Conservation (phyloP, 345 rosid genomes). For the Hibiscus tridactylites region DNA sequence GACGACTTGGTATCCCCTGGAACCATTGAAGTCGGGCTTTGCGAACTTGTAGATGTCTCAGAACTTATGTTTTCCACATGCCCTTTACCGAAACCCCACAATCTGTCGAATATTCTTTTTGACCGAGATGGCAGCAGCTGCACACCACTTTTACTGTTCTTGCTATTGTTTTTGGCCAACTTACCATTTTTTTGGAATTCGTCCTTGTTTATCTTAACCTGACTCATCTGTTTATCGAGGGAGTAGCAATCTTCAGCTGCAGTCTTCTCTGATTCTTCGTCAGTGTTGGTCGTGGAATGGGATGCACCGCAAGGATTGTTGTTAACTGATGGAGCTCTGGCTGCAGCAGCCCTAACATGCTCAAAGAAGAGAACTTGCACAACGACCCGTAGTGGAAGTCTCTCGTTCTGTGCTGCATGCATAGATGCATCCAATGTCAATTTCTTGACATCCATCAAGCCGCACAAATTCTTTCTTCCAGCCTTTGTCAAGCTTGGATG, state of each 20-base stretch:
- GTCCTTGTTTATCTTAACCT: neutral
- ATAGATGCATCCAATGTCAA: slow-evolving; percentile 59
- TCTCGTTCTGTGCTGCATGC: slow-evolving; percentile 86
- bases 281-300: slow-evolving; percentile 29
- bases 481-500: slow-evolving; percentile 59
- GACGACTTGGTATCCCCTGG: slow-evolving; percentile 62
- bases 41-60: slow-evolving; percentile 80
- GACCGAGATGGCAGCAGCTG: slow-evolving; percentile 85
- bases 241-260: neutral
- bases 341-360: slow-evolving; percentile 66
- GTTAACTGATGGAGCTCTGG: slow-evolving; percentile 29
- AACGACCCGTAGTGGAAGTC: slow-evolving; percentile 67
- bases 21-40: slow-evolving; percentile 65
- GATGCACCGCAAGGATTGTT: slow-evolving; percentile 24
- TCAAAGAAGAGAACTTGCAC: slow-evolving; percentile 90
- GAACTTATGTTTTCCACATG: slow-evolving; percentile 60
- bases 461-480: slow-evolving; percentile 69
- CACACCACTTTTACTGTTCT: slow-evolving; percentile 48
- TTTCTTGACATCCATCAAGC: slow-evolving; percentile 75
- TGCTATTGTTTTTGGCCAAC: slow-evolving; percentile 30
- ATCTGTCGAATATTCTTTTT: slow-evolving; percentile 67
- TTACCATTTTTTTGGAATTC: neutral
- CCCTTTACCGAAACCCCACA: slow-evolving; percentile 58
- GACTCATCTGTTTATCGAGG: neutral
- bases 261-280: neutral